Conservation (phyloP, 2,329 filamentous ascomycete species). For the Rasamsonia emersonii region DNA sequence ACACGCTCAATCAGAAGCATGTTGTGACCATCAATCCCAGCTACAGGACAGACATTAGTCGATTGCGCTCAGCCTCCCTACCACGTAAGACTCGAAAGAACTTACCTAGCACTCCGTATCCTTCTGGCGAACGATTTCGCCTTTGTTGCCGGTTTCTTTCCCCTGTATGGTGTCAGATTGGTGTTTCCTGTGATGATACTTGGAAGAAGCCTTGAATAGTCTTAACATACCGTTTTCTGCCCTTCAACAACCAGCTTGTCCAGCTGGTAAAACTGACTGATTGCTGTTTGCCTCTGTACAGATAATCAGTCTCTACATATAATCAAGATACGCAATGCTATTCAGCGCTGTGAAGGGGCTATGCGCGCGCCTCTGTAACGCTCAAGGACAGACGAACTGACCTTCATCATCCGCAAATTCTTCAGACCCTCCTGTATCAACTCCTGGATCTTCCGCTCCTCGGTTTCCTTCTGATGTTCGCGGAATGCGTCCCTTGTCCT, state of each 20-base stretch:
- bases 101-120: conserved; percentile 54
- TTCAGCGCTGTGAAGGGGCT: not conserved
- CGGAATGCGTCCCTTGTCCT: conserved; percentile 85
- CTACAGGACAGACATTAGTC: conserved; percentile 8
- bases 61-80: too few relatives aligned
- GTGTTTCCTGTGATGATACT: conserved; percentile 9
- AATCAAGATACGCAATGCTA: conserved; percentile 3
- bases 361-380: not conserved
- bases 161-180: conserved; percentile 39
- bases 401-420: conserved; percentile 85
- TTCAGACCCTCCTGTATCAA: conserved; percentile 80
- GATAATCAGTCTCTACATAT: conserved; percentile 27
- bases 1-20: too few relatives aligned
- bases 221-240: conserved; percentile 60
- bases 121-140: conserved; percentile 62
- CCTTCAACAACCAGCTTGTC: conserved; percentile 89
- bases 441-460: conserved; percentile 73
- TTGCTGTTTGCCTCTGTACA: conserved; percentile 80
- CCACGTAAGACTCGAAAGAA: not conserved
- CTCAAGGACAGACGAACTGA: conserved; percentile 40
- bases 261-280: conserved; percentile 91
- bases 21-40: conserved; percentile 6
- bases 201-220: not conserved
- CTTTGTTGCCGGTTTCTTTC: conserved; percentile 57
- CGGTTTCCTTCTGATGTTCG: conserved; percentile 64